Evolutionary conservation across 2,329 filamentous ascomycete species (phyloP), one percentile per base, ranked within the genome.

Genomic region (Alternaria rosae): DNA sequence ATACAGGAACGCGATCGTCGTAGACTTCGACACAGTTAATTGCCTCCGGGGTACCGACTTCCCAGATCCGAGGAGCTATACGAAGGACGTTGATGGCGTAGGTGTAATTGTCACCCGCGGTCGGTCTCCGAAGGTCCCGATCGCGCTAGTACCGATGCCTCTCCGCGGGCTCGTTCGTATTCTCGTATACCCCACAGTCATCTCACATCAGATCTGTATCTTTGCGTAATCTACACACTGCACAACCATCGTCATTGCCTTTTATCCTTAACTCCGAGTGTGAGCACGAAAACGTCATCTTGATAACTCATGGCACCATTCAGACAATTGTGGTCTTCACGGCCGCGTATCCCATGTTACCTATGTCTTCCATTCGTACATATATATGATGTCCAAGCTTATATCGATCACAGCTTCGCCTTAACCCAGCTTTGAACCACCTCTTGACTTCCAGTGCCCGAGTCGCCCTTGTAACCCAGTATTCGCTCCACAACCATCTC

Each of bases 401-500:
- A 0, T 11, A 10, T 9, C 11, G 8, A 43, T 67, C 64, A 81
- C 35, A 80, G 59, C 64, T 78, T 80, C 38, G 76, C 69, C 52
- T 69, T 73, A 9, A 80, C 69, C 80, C 80, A 83, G 5, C 70
- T 70, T 56, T 80, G 71, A 3, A 83, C 68, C n/a, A 78, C 70
- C 20, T 65, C 63, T 28, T 78, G 71, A 71, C 70, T 80, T 42
- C 65, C 76, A 45, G 73, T 81, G 63, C 70, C 76, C 15, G 72
- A 74, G 51, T 77, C 74, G 5, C 73, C 72, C 47, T 76, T 77
- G 50, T 80, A 80, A 1, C 80, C 80, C 26, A 83, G 42, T 4
- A 80, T 43, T n/a, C 70, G 66, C 60, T 82, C 80, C 0, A 81
- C 60, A 30, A 82, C 78, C 70, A 80, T 78, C 66, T 82, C 82